Evolutionary conservation across 768 basidiomycete species (phyloP), one percentile per base, ranked within the genome.

Genomic region (Gelatoporia subvermispora): DNA sequence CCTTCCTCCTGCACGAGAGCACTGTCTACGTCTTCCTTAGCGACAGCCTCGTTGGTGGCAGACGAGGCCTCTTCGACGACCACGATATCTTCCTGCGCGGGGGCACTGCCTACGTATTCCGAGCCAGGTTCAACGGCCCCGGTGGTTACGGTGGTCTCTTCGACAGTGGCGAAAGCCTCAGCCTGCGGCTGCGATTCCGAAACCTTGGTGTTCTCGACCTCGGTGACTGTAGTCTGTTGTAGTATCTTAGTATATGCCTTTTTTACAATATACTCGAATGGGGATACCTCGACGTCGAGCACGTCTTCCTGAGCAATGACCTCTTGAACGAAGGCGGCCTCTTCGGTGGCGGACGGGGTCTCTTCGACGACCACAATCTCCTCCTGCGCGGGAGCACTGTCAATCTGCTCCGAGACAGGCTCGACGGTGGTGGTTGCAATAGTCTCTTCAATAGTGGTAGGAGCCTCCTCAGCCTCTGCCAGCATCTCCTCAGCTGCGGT

Each of bases 301-400:
- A n/a, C 23, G 22, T 21, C 23, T 16, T 28, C 25, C 13, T 8
- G 38, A 8, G 40, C 11, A 17, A n/a, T 28, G 7, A 35, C 28
- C 31, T 48, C 46, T 31, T 13, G 9, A 4, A 34, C 5, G n/a
- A 15, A 38, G 23, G 44, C 36, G 21, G 36, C 25, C 10, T 38
- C 43, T 13, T 39, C 49, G 2, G 9, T 25, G 11, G 34, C 20
- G 10, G 40, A 21, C 24, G 38, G 43, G 18, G 37, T 36, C 22
- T 50, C 49, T 35, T 40, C 43, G 37, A 38, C 41, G 8, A 20
- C 28, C 22, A 18, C 40, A 42, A 35, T 20, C 22, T 41, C 40
- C 24, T 48, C 40, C 4, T 21, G 35, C 9, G 25, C 21, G n/a
- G 37, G 45, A 7, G 24, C 39, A 16, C 28, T n/a, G n/a, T n/a